These are phyloP conservation scores for Guadua angustifolia DNA, from an alignment of 176 grass and related monocot genomes.

Conservation along the genomic window DNA sequence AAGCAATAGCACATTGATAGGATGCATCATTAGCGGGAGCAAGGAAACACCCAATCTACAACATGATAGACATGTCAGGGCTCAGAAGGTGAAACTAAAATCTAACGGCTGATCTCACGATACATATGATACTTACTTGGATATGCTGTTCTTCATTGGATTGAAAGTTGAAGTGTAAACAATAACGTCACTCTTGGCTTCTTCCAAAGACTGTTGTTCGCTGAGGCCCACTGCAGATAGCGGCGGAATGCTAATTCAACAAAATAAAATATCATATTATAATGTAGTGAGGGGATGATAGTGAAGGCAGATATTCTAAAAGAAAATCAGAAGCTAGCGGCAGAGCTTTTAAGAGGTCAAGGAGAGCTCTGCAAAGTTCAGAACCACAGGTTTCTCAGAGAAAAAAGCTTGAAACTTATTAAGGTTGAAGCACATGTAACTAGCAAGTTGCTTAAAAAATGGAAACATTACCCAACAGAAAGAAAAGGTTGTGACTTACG, in stretches of 20 bases:
- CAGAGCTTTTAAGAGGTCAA: background rate
- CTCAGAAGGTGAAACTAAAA: background rate
- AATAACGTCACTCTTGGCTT: slow-evolving; percentile 73
- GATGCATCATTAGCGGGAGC: background rate
- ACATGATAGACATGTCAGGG: background rate
- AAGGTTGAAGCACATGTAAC: background rate
- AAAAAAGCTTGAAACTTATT: background rate
- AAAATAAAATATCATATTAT: slow-evolving; percentile 32
- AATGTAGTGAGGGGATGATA: background rate
- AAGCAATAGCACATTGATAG: background rate
- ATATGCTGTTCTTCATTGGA: slow-evolving; percentile 97
- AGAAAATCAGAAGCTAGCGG: background rate
- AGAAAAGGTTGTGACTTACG: slow-evolving; percentile 47
- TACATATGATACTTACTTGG: slow-evolving; percentile 59
- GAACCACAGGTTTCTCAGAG: background rate
- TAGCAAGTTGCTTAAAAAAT: slow-evolving; percentile 5
- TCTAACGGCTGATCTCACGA: background rate
- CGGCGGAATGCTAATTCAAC: slow-evolving; percentile 72
- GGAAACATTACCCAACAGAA: slow-evolving; percentile 7
- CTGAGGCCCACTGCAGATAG: slow-evolving; percentile 85
- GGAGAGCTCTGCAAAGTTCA: background rate
- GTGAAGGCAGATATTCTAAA: background rate
- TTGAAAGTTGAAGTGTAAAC: slow-evolving; percentile 86
- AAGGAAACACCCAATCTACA: background rate
- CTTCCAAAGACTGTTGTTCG: slow-evolving; percentile 77